phyloP scores from a whole-genome alignment of 2,329 filamentous ascomycete species.

The Fusarium sp. region DNA sequence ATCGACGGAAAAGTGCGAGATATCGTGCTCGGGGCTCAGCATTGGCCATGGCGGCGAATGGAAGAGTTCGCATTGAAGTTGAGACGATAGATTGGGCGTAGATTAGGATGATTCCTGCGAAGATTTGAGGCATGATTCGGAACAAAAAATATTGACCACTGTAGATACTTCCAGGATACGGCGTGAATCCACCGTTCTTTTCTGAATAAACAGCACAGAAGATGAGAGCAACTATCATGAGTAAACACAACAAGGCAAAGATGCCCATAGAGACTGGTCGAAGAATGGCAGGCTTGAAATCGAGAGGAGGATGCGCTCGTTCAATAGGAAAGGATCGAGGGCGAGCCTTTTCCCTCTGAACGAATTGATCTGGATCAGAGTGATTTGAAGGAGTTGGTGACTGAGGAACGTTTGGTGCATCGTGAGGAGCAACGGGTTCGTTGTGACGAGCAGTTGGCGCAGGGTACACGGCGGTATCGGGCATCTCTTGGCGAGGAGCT shows the following conservation, averaged over 20 bases:
- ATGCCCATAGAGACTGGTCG: constrained; percentile 72
- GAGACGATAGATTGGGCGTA: constrained; percentile 82
- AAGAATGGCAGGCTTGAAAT: constrained; percentile 78
- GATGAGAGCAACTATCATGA: constrained; percentile 79
- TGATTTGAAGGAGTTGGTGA: constrained; percentile 33
- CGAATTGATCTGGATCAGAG: constrained; percentile 28
- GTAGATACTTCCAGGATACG: constrained; percentile 75
- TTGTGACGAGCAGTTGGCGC: constrained; percentile 18
- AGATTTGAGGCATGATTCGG: constrained; percentile 83
- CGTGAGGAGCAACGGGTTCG: constrained; percentile 32
- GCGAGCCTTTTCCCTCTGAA: constrained; percentile 46
- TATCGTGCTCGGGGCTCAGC: constrained; percentile 69
- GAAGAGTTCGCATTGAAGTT: constrained; percentile 80
- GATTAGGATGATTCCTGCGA: constrained; percentile 78
- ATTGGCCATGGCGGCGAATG: constrained; percentile 82
- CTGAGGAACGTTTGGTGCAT: constrained; percentile 17
- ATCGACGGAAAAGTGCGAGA: constrained; percentile 74
- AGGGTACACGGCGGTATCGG: constrained; percentile 34
- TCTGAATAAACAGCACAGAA: constrained; percentile 79
- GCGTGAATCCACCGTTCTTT: constrained; percentile 72
- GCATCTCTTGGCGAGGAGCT: constrained; percentile 31
- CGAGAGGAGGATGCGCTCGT: constrained; percentile 64
- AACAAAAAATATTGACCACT: constrained; percentile 86
- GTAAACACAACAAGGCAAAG: constrained; percentile 70
- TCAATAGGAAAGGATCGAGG: constrained; percentile 55